Conservation (phyloP, 306 rosid genomes). For the Acacia confusa region DNA sequence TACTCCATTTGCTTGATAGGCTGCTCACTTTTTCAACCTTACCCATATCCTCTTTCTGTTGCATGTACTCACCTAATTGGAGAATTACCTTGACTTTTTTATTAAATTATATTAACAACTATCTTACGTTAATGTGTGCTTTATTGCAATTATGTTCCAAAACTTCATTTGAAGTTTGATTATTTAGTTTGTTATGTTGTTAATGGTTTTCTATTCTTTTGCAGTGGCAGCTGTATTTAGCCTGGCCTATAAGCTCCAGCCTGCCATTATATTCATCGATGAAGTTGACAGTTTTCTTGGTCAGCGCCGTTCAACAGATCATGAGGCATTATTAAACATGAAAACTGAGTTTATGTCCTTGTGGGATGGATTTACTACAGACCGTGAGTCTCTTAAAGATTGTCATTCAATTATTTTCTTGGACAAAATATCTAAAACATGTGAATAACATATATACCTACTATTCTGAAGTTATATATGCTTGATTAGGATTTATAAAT, state of each 20-base stretch:
- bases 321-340: conserved; percentile 95
- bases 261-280: conserved; percentile 95
- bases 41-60: background rate
- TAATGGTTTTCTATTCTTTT: conserved; percentile 30
- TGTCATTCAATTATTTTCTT: background rate
- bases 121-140: conserved; percentile 12
- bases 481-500: conserved; percentile 12
- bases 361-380: conserved; percentile 98
- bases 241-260: conserved; percentile 97
- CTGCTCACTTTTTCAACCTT: background rate
- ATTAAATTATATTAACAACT: conserved; percentile 8
- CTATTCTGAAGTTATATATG: conserved; percentile 21
- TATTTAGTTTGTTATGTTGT: conserved; percentile 21
- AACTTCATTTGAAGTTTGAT: conserved; percentile 1
- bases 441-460: conserved; percentile 4
- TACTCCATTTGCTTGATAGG: background rate
- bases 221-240: conserved; percentile 96
- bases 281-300: conserved; percentile 99
- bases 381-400: conserved; percentile 58
- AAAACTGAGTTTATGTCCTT: conserved; percentile 98
- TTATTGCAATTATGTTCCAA: conserved; percentile 11
- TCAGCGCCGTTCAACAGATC: conserved; percentile 90
- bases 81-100: background rate
- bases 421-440: conserved; percentile 11
- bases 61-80: background rate